These are phyloP conservation scores for Vigna trinervia DNA, from an alignment of 306 rosid species.

Conservation along the genomic window DNA sequence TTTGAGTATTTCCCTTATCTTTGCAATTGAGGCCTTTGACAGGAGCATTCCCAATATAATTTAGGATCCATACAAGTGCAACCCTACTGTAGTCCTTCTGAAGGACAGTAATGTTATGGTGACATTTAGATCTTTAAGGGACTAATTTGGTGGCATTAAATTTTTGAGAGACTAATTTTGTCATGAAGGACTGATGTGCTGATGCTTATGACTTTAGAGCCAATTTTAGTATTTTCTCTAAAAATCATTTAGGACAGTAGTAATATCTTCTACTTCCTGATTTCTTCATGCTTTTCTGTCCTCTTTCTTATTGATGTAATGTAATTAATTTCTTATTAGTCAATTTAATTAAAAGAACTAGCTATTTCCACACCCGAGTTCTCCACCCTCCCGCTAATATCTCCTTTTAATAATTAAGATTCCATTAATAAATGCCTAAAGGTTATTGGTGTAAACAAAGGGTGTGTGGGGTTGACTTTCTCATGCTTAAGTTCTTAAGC, in stretches of 20 bases:
- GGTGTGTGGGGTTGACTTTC: background rate
- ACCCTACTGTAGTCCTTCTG: background rate
- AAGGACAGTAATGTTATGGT: background rate
- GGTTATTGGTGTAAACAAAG: background rate
- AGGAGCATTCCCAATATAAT: too few relatives aligned
- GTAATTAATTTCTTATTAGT: background rate
- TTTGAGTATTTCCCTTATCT: too few relatives aligned
- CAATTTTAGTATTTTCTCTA: background rate
- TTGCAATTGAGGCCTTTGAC: too few relatives aligned
- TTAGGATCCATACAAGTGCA: too few relatives aligned
- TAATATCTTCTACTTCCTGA: background rate
- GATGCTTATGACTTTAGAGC: background rate
- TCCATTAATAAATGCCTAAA: background rate
- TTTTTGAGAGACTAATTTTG: background rate
- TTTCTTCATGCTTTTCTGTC: background rate
- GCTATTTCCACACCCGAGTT: slow-evolving; percentile 7
- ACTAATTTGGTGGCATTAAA: background rate
- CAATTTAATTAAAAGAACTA: slow-evolving; percentile 1
- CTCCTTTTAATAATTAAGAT: slow-evolving; percentile 2
- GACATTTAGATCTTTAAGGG: background rate
- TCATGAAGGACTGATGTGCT: background rate
- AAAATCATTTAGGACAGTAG: background rate
- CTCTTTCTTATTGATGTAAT: slow-evolving; percentile 7
- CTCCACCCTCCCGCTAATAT: background rate
- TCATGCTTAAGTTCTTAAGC: slow-evolving; percentile 5